Evolutionary conservation across 78 protist genomes (phyloP).

Genomic region (Emiliania huxleyi): DNA sequence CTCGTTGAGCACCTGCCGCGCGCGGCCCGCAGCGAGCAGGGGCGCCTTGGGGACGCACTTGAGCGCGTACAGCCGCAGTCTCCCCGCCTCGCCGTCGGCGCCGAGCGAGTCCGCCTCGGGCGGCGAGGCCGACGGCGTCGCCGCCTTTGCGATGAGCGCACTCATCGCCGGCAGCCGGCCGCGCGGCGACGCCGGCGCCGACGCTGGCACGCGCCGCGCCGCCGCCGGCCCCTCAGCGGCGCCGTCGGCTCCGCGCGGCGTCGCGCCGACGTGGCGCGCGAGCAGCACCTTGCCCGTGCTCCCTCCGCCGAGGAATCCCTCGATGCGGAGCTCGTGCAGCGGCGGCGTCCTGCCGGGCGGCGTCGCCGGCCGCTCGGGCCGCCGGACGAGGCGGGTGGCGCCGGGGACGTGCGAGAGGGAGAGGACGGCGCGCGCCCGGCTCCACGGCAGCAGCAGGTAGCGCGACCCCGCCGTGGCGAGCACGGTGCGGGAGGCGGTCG

Average conservation of each 20-base stretch:
- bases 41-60: constrained; percentile 4
- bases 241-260: not conserved
- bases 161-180: too few species aligned
- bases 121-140: not conserved
- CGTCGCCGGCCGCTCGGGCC: too few species aligned
- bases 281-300: not conserved
- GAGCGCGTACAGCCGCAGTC: not conserved
- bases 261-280: not conserved
- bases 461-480: not conserved
- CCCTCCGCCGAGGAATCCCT: not conserved
- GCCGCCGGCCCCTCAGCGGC: not conserved
- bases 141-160: too few species aligned
- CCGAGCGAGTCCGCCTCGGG: not conserved
- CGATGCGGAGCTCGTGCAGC: not conserved
- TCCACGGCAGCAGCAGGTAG: not conserved
- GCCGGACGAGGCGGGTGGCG: not conserved
- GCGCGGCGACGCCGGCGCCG: not conserved
- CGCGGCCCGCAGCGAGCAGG: not conserved
- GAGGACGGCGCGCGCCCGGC: not conserved
- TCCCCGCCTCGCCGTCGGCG: not conserved
- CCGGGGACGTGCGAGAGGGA: not conserved
- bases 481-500: not conserved
- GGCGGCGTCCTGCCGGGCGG: constrained; percentile 5
- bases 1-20: not conserved
- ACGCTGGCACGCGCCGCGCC: not conserved